Percentiles rank a stretch among this genome's conserved stretches.
Evolutionary conservation across 495 filamentous ascomycete genomes (phyloP).

Genomic region (Daldinia grandis): DNA sequence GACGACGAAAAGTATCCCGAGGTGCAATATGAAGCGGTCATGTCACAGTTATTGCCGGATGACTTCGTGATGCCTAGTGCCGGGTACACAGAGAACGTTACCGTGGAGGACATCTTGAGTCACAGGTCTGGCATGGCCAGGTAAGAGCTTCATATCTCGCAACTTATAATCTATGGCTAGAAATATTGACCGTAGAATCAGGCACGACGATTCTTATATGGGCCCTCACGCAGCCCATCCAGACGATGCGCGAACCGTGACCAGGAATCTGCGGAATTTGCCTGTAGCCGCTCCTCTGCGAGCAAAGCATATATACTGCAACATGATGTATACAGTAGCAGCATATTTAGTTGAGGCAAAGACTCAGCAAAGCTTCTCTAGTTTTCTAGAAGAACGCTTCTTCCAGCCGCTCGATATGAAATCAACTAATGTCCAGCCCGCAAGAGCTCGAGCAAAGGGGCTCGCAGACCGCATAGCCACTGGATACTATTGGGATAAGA

Average conservation of each 20-base stretch:
- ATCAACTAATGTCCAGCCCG: slow-evolving; percentile 53
- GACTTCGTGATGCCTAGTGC: slow-evolving; percentile 61
- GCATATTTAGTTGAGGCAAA: slow-evolving; percentile 53
- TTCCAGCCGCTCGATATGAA: slow-evolving; percentile 59
- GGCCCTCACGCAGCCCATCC: slow-evolving; percentile 25
- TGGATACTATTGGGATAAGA: slow-evolving; percentile 38
- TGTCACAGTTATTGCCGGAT: slow-evolving; percentile 58
- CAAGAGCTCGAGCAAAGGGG: slow-evolving; percentile 38
- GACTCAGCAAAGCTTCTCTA: slow-evolving; percentile 50
- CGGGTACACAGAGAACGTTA: slow-evolving; percentile 54
- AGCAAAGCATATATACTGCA: slow-evolving; percentile 52
- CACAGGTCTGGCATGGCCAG: slow-evolving; percentile 56
- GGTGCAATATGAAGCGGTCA: slow-evolving; percentile 57
- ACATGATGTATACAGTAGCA: slow-evolving; percentile 58
- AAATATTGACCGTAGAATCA: slow-evolving; percentile 8
- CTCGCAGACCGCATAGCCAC: slow-evolving; percentile 47
- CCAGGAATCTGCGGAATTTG: slow-evolving; percentile 55
- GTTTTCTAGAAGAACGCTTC: slow-evolving; percentile 53
- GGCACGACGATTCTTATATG: slow-evolving; percentile 29
- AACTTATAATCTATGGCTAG: not conserved
- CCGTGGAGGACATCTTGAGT: slow-evolving; percentile 59
- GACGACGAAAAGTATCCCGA: slow-evolving; percentile 48
- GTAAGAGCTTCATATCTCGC: slow-evolving; percentile 29
- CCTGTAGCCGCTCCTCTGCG: slow-evolving; percentile 50
- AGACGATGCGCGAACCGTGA: slow-evolving; percentile 44